phyloP scores from a whole-genome alignment of 768 basidiomycete genomes.

The Tricholoma terreum region DNA sequence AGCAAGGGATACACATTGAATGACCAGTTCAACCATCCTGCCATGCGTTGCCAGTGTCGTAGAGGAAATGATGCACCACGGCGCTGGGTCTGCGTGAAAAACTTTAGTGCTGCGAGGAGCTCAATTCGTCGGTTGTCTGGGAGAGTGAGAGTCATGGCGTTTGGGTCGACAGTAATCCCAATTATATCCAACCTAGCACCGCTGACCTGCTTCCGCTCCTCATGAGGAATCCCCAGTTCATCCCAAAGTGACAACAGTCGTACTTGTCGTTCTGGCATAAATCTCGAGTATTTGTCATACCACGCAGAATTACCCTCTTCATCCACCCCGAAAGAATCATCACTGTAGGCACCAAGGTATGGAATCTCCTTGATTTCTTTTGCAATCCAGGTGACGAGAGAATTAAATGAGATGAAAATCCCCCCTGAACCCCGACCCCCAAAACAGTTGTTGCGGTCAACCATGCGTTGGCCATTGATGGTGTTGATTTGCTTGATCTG shows the following conservation, averaged over 20 bases:
- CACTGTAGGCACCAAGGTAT: too few relatives aligned
- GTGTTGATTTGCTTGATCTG: slow-evolving; percentile 29
- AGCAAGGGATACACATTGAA: slow-evolving; percentile 35
- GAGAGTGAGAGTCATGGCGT: too few relatives aligned
- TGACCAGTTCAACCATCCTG: slow-evolving; percentile 38
- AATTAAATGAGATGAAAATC: not conserved
- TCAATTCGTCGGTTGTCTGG: too few relatives aligned
- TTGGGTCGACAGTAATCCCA: slow-evolving; percentile 36
- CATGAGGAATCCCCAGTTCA: slow-evolving; percentile 36
- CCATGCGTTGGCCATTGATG: not conserved
- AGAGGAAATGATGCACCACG: too few relatives aligned
- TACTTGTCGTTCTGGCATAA: not conserved
- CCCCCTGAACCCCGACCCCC: too few relatives aligned
- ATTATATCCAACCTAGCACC: slow-evolving; percentile 31
- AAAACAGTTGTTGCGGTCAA: too few relatives aligned
- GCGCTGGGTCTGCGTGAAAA: too few relatives aligned
- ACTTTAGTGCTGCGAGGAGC: too few relatives aligned
- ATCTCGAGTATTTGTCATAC: too few relatives aligned
- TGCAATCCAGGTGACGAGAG: slow-evolving; percentile 28
- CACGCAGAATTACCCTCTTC: too few relatives aligned
- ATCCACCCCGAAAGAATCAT: slow-evolving; percentile 26
- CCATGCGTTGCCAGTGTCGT: slow-evolving; percentile 15
- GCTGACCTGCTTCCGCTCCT: slow-evolving; percentile 37
- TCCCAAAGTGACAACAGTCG: slow-evolving; percentile 30
- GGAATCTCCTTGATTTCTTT: slow-evolving; percentile 13